phyloP scores from a whole-genome alignment of 1,284 basidiomycete genomes.

The Heterobasidion occidentale region DNA sequence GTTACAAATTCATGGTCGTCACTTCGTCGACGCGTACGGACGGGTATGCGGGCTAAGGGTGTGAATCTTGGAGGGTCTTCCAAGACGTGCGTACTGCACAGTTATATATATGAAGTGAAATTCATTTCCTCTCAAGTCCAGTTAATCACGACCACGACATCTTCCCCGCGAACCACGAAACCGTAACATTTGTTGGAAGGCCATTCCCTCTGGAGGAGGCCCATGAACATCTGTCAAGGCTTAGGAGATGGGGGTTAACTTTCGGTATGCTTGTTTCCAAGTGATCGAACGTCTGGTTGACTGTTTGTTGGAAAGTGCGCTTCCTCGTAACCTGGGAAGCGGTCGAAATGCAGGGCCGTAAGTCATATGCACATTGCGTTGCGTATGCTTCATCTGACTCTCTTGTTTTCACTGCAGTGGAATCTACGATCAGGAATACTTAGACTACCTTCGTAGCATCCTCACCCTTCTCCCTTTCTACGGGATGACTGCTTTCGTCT shows the following conservation, averaged over 20 bases:
- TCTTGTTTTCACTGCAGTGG: conserved; percentile 42
- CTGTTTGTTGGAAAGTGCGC: conserved; percentile 42
- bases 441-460: conserved; percentile 71
- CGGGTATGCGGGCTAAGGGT: conserved; percentile 73
- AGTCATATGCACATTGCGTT: conserved; percentile 24
- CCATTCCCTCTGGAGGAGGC: conserved; percentile 84
- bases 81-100: conserved; percentile 59
- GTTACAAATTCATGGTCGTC: conserved; percentile 54
- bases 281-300: background rate
- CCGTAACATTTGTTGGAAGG: conserved; percentile 72
- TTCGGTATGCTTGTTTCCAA: conserved; percentile 48
- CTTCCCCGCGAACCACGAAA: conserved; percentile 54
- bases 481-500: conserved; percentile 78
- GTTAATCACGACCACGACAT: conserved; percentile 50
- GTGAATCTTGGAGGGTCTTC: conserved; percentile 78
- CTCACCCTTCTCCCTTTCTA: conserved; percentile 75
- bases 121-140: conserved; percentile 35
- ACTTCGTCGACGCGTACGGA: conserved; percentile 73
- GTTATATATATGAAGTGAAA: conserved; percentile 3
- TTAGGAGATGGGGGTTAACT: conserved; percentile 81
- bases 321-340: conserved; percentile 97
- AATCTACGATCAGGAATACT: conserved; percentile 77
- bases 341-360: conserved; percentile 83
- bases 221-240: conserved; percentile 70
- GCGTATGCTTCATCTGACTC: background rate